Percentiles rank a stretch among this genome's conserved stretches.
Evolutionary conservation across 176 grass and related monocot species (phyloP).

Genomic region (Musa acuminata): DNA sequence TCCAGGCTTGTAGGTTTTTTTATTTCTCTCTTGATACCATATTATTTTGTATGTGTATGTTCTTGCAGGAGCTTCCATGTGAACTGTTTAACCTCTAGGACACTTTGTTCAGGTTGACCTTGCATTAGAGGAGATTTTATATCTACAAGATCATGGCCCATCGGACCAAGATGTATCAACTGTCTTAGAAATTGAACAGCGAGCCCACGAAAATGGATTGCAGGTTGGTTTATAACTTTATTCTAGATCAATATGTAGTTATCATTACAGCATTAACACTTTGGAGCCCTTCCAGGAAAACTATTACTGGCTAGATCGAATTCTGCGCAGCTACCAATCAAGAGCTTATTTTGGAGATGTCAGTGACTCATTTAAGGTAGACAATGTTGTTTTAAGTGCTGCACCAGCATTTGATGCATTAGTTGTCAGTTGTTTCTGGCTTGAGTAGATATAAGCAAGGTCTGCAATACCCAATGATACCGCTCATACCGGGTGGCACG

Average conservation of each 20-base stretch:
- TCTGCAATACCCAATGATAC: too few species aligned
- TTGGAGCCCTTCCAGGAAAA: slow-evolving; percentile 62
- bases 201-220: slow-evolving; percentile 98
- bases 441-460: not conserved
- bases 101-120: slow-evolving; percentile 69
- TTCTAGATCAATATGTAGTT: not conserved
- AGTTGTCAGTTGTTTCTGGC: not conserved
- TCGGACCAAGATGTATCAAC: slow-evolving; percentile 69
- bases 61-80: slow-evolving; percentile 9
- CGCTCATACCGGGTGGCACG: too few species aligned
- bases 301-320: slow-evolving; percentile 94
- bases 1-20: slow-evolving; percentile 64
- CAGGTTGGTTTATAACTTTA: slow-evolving; percentile 40
- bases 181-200: slow-evolving; percentile 92
- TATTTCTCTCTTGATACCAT: slow-evolving; percentile 6
- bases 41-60: slow-evolving; percentile 5
- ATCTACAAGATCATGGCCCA: slow-evolving; percentile 73
- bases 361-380: slow-evolving; percentile 72
- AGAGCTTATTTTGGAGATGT: slow-evolving; percentile 85
- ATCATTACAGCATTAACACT: slow-evolving; percentile 15
- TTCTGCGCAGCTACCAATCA: slow-evolving; percentile 91
- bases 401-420: slow-evolving; percentile 6
- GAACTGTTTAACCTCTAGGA: slow-evolving; percentile 2
- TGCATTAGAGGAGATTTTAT: slow-evolving; percentile 85
- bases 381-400: not conserved